Percentiles rank a stretch among this genome's conserved stretches.
Evolutionary conservation across 805 yeast genomes (phyloP).

Genomic region (Candida golubevii): DNA sequence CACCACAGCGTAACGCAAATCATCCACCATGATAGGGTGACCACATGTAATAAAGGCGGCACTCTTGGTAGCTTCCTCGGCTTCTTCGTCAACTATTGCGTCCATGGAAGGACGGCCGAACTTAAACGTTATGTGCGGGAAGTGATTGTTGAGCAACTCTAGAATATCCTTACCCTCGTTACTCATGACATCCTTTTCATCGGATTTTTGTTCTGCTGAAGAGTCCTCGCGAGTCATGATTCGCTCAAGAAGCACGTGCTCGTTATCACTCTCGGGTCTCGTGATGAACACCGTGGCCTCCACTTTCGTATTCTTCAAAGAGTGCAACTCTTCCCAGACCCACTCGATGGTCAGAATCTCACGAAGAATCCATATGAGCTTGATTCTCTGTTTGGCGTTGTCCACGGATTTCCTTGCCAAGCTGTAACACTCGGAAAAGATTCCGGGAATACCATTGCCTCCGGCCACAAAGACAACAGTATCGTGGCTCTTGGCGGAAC

Average conservation of each 20-base stretch:
- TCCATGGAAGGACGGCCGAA: constrained; percentile 44
- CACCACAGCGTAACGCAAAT: constrained; percentile 21
- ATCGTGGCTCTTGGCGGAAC: constrained; percentile 47
- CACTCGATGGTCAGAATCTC: constrained; percentile 13
- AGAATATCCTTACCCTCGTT: constrained; percentile 3
- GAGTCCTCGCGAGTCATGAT: constrained; percentile 7
- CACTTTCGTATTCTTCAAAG: constrained; percentile 9
- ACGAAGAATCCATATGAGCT: constrained; percentile 17
- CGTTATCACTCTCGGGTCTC: constrained; percentile 6
- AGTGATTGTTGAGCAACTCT: constrained; percentile 9
- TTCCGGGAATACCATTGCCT: constrained; percentile 74
- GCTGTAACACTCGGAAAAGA: constrained; percentile 37
- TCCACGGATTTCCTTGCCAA: constrained; percentile 21
- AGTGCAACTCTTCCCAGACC: constrained; percentile 13
- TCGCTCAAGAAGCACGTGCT: constrained; percentile 5
- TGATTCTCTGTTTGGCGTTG: constrained; percentile 13
- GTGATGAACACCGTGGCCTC: constrained; percentile 15
- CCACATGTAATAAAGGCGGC: constrained; percentile 35
- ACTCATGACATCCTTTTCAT: constrained; percentile 3
- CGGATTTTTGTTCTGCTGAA: background rate
- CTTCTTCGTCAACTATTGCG: constrained; percentile 32
- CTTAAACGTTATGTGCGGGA: constrained; percentile 17
- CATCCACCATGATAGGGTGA: constrained; percentile 32
- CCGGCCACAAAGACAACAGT: constrained; percentile 63
- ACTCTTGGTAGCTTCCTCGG: constrained; percentile 38